phyloP scores from a whole-genome alignment of 2,329 filamentous ascomycete species.

The Cladosporium sp. region DNA sequence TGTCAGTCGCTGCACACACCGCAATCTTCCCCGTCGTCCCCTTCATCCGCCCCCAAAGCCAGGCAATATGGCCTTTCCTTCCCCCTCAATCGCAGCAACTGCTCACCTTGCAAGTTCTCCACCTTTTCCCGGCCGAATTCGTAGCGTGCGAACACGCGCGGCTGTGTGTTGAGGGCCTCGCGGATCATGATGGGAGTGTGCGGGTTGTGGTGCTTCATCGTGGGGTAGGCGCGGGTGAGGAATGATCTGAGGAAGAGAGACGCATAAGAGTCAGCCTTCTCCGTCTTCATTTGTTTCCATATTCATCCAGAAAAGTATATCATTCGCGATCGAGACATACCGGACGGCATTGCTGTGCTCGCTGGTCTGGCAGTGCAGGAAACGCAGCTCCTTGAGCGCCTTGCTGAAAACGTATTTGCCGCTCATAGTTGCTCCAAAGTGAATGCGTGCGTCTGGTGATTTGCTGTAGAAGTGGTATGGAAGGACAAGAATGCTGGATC shows the following conservation, averaged over 20 bases:
- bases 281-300: not conserved
- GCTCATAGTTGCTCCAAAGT: slow-evolving; percentile 58
- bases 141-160: slow-evolving; percentile 88
- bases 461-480: no score
- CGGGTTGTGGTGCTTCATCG: slow-evolving; percentile 99
- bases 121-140: slow-evolving; percentile 68
- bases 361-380: slow-evolving; percentile 93
- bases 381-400: slow-evolving; percentile 89
- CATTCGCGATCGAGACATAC: slow-evolving; percentile 48
- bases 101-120: slow-evolving; percentile 55
- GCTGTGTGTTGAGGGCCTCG: slow-evolving; percentile 79
- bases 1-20: not conserved
- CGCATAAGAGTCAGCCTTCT: not conserved
- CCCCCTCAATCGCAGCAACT: not conserved
- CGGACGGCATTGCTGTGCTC: slow-evolving; percentile 85
- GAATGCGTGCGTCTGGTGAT: no score
- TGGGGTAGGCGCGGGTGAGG: slow-evolving; percentile 85
- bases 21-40: not conserved
- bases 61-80: no score
- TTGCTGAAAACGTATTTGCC: slow-evolving; percentile 89
- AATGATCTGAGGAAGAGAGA: slow-evolving; percentile 62
- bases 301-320: no score
- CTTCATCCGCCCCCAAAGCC: no score
- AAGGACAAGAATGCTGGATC: no score
- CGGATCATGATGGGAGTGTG: slow-evolving; percentile 89